Percentiles rank a stretch among this genome's conserved stretches.
Conservation (phyloP, 805 yeast species). For the Lipomyces oligophaga region DNA sequence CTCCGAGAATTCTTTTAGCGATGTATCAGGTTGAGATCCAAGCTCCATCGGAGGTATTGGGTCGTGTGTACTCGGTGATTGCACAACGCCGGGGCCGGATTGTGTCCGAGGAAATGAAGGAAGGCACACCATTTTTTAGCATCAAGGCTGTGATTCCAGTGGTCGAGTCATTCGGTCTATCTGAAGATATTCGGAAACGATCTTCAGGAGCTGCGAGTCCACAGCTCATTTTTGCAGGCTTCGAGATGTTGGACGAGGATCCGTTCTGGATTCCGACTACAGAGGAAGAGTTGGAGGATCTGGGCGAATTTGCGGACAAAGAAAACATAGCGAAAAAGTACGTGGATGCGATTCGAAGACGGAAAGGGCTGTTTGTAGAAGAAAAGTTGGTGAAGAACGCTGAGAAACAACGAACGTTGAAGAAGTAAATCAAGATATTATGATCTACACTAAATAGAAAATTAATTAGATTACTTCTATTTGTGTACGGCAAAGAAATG, state of each 20-base stretch:
- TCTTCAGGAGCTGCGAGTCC: slow-evolving; percentile 98
- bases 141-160: slow-evolving; percentile 85
- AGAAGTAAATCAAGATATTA: slow-evolving; percentile 31
- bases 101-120: slow-evolving; percentile 90
- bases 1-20: slow-evolving; percentile 88
- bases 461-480: neutral
- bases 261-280: slow-evolving; percentile 99
- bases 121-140: slow-evolving; percentile 95
- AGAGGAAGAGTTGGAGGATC: slow-evolving; percentile 88
- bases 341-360: slow-evolving; percentile 73
- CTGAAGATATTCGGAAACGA: slow-evolving; percentile 87
- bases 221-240: slow-evolving; percentile 86
- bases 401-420: slow-evolving; percentile 87
- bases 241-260: slow-evolving; percentile 79
- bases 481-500: neutral
- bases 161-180: slow-evolving; percentile 92
- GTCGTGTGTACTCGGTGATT: slow-evolving; percentile 91
- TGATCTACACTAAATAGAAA: slow-evolving; percentile 1
- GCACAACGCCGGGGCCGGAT: slow-evolving; percentile 84
- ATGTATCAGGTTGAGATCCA: slow-evolving; percentile 93
- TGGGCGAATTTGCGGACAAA: slow-evolving; percentile 88
- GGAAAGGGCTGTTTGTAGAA: slow-evolving; percentile 86
- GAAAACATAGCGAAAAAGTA: slow-evolving; percentile 87
- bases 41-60: slow-evolving; percentile 88
- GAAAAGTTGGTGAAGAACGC: slow-evolving; percentile 89